These are phyloP conservation scores for Phytophthora syringae DNA, from an alignment of 352 stramenopile species.

Conservation along the genomic window DNA sequence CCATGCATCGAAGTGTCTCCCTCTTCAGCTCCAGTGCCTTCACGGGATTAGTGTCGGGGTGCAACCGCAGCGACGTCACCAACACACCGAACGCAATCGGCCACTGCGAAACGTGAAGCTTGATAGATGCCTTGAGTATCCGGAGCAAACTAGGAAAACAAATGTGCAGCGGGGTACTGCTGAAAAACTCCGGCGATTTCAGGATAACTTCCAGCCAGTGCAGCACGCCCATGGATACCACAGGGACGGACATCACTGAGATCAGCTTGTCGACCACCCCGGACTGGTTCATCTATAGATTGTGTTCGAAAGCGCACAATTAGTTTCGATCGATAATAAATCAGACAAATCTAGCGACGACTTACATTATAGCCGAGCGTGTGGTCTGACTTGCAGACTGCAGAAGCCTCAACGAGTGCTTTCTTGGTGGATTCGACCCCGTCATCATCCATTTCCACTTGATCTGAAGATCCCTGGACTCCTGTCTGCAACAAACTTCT, in stretches of 20 bases:
- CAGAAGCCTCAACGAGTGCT: conserved; percentile 73
- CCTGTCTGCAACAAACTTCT: conserved; percentile 72
- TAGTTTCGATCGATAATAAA: conserved; percentile 1
- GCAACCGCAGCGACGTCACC: conserved; percentile 73
- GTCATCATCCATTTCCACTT: conserved; percentile 54
- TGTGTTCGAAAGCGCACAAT: not conserved
- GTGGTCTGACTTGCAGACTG: conserved; percentile 85
- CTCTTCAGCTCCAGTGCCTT: conserved; percentile 88
- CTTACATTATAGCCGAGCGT: conserved; percentile 89
- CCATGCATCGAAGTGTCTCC: conserved; percentile 85
- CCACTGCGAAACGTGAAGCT: conserved; percentile 81
- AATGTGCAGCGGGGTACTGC: conserved; percentile 85
- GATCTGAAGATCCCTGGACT: conserved; percentile 21
- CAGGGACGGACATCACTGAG: conserved; percentile 77
- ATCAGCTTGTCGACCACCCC: conserved; percentile 84
- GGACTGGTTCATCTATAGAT: conserved; percentile 82
- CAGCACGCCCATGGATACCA: conserved; percentile 87
- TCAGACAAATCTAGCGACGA: not conserved
- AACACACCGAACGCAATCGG: conserved; percentile 84
- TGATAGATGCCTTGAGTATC: conserved; percentile 82
- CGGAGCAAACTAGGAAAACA: conserved; percentile 84
- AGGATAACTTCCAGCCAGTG: conserved; percentile 86
- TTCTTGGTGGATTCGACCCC: conserved; percentile 72
- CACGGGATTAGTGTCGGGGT: conserved; percentile 84
- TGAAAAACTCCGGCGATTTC: conserved; percentile 76